A percentile compares a stretch with the other conserved stretches of the same genome.
Evolutionary conservation across 1,139 yeast genomes (phyloP).

Genomic region (Candida labiduridarum): DNA sequence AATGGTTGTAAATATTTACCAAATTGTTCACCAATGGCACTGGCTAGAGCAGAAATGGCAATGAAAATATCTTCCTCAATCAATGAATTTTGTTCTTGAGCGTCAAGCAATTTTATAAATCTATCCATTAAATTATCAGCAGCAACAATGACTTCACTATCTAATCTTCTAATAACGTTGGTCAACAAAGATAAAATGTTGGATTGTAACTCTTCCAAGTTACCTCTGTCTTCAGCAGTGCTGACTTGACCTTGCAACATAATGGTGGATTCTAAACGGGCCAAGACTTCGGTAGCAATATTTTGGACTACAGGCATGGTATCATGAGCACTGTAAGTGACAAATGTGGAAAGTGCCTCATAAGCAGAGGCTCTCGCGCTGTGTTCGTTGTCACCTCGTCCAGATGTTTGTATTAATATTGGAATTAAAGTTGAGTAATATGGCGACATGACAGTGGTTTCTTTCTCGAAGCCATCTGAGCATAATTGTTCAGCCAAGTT

Average conservation of each 20-base stretch:
- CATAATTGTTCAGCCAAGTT: constrained; percentile 86
- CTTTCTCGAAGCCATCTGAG: constrained; percentile 53
- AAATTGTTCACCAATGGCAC: constrained; percentile 72
- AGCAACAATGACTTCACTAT: constrained; percentile 62
- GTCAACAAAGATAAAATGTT: constrained; percentile 86
- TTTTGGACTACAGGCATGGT: constrained; percentile 69
- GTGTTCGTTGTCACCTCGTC: constrained; percentile 76
- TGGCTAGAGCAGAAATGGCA: constrained; percentile 87
- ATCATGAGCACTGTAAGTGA: constrained; percentile 71
- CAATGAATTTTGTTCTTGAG: constrained; percentile 68
- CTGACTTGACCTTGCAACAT: constrained; percentile 54
- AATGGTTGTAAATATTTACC: constrained; percentile 77
- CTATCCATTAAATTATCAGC: constrained; percentile 85
- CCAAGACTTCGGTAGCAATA: constrained; percentile 74
- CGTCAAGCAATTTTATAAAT: constrained; percentile 67
- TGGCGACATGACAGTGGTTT: constrained; percentile 68
- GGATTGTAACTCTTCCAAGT: constrained; percentile 86
- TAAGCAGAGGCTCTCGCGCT: constrained; percentile 95
- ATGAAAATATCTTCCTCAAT: constrained; percentile 94
- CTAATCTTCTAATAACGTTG: constrained; percentile 83
- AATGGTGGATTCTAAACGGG: constrained; percentile 70
- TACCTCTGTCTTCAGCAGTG: constrained; percentile 69
- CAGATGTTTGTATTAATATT: constrained; percentile 67
- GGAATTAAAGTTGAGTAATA: constrained; percentile 73
- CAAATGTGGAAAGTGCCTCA: constrained; percentile 86